Conservation (phyloP, 805 yeast species). For the Ogataea pignaliae region DNA sequence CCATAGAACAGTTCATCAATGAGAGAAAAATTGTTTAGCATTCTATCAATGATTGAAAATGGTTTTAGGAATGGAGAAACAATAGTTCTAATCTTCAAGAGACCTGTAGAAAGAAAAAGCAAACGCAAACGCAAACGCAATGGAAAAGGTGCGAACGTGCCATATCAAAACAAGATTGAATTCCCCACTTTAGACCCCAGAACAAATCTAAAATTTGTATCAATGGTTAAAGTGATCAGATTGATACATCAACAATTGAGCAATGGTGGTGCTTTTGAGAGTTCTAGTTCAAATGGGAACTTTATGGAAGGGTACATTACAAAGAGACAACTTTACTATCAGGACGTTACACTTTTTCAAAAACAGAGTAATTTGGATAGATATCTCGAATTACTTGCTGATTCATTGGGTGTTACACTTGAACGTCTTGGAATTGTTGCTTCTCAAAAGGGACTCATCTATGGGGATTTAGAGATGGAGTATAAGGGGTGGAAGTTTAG, state of each 20-base stretch:
- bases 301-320: slow-evolving; percentile 29
- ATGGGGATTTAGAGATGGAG: slow-evolving; percentile 31
- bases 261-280: too few species aligned
- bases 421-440: slow-evolving; percentile 42
- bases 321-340: slow-evolving; percentile 55
- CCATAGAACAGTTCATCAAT: slow-evolving; percentile 3
- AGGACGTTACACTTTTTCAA: slow-evolving; percentile 48
- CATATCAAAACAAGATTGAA: slow-evolving; percentile 5
- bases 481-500: slow-evolving; percentile 11
- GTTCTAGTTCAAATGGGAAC: too few species aligned
- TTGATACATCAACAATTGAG: slow-evolving; percentile 14
- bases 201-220: slow-evolving; percentile 17
- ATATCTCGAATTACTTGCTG: slow-evolving; percentile 35
- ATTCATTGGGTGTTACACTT: slow-evolving; percentile 35
- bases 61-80: slow-evolving; percentile 24
- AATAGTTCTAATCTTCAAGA: slow-evolving; percentile 14
- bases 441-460: slow-evolving; percentile 54
- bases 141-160: not conserved
- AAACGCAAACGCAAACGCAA: slow-evolving; percentile 3
- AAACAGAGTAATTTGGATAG: slow-evolving; percentile 39
- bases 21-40: slow-evolving; percentile 10
- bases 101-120: too few species aligned
- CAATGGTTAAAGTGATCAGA: slow-evolving; percentile 19
- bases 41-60: slow-evolving; percentile 22
- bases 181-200: slow-evolving; percentile 18